Base-by-base conservation (phyloP, 1,139 yeast species). In the Nakaseomyces uthaithaninus region DNA sequence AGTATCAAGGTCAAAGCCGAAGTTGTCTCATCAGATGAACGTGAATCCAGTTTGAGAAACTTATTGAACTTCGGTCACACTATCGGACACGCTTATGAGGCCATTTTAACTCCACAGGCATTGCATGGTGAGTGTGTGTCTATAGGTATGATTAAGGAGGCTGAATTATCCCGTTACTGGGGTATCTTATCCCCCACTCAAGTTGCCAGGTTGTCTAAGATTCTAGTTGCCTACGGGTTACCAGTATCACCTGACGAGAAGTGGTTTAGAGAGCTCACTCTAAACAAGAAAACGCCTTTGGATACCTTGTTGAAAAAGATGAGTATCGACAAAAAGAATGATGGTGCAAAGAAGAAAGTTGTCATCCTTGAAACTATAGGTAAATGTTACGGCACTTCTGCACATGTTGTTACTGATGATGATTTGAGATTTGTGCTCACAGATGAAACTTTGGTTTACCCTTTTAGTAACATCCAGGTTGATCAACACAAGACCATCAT, bases 101-200 rank as follows among this genome's bases (percentile, higher is more conserved):
- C 98, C 12, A 77, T 93, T 26, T 71, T 91, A 49, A 87, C 97
- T 3, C 98, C 99, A 7, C 87, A 89, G 61, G 93, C 95, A 15
- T 72, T 91, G 37, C 99, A 91, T 54, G 99, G 99, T 45, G 99
- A 91, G 64, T 91, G 98, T 71, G 98, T 91, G 15, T 74, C 97
- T 8, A 74, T 91, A 47, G 99, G 99, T 48, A 84, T 89, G 77
- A 80, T 93, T 33, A 74, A 80, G 54, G 99, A 91, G 63, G 98
- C 97, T 2, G 98, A 91, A 64, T 71, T 91, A 48, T 74, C 96
- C 18, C 77, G 99, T 58, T 86, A 84, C 62, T 69, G 85, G 57
- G 97, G 97, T 16, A 74, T 86, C 40, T 68, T 91, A 50, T 76
- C 94, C 2, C 93, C 97, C 3, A 93, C 87, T 4, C 95, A 95